Evolutionary conservation across 352 stramenopile genomes (phyloP).

Genomic region (Pythium pyrilobum): DNA sequence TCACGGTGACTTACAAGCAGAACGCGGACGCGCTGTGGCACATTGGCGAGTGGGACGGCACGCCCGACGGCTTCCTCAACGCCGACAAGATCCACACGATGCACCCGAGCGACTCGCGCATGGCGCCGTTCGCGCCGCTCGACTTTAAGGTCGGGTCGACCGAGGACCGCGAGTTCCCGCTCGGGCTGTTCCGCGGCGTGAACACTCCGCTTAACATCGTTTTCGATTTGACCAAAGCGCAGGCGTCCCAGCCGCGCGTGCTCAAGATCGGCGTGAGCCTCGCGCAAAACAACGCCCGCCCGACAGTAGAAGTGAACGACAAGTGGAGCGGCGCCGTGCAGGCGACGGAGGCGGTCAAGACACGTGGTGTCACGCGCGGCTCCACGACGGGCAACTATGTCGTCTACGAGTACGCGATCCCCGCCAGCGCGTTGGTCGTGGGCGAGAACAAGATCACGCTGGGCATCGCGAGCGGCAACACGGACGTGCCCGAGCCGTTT

Average conservation of each 20-base stretch:
- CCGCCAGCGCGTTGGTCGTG: constrained; percentile 25
- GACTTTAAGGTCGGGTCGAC: constrained; percentile 24
- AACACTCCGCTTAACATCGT: constrained; percentile 36
- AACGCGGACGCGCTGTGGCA: constrained; percentile 31
- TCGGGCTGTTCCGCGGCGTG: constrained; percentile 39
- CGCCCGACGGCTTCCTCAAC: constrained; percentile 42
- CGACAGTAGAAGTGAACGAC: constrained; percentile 29
- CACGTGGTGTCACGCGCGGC: constrained; percentile 40
- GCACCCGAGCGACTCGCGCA: constrained; percentile 41
- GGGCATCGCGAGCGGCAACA: constrained; percentile 35
- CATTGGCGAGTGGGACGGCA: constrained; percentile 49
- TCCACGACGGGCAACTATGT: constrained; percentile 43
- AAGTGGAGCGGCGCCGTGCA: constrained; percentile 32
- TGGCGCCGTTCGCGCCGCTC: constrained; percentile 21
- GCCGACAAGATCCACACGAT: constrained; percentile 50
- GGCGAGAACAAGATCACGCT: constrained; percentile 35
- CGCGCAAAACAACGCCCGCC: constrained; percentile 25
- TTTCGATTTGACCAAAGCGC: constrained; percentile 23
- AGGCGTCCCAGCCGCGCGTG: constrained; percentile 21
- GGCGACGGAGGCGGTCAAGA: constrained; percentile 32
- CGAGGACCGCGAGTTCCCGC: constrained; percentile 25
- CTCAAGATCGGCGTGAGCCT: constrained; percentile 40
- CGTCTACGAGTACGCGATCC: constrained; percentile 44
- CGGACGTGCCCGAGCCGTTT: constrained; percentile 33
- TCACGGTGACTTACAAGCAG: constrained; percentile 22